Conservation (phyloP, 805 yeast species). For the Barnettozyma pratensis region DNA sequence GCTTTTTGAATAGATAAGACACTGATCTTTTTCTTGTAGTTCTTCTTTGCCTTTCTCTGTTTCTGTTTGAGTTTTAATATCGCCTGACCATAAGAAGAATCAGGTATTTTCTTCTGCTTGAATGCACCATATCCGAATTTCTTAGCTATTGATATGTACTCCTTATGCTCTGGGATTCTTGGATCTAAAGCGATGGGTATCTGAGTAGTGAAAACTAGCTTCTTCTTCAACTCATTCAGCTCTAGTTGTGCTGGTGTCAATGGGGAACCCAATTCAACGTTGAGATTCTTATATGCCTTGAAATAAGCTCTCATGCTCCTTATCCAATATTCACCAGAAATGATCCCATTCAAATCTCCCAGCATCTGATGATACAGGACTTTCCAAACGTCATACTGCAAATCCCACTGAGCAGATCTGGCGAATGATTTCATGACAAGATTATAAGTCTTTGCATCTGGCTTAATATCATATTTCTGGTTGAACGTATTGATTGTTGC, state of each 20-base stretch:
- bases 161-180: neutral
- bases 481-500: slow-evolving; percentile 29
- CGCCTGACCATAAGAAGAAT: neutral
- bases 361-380: slow-evolving; percentile 23
- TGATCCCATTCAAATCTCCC: slow-evolving; percentile 11
- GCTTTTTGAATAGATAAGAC: slow-evolving; percentile 25
- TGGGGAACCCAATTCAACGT: slow-evolving; percentile 16
- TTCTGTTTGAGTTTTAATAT: neutral
- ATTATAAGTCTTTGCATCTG: slow-evolving; percentile 29
- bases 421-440: slow-evolving; percentile 31
- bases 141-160: slow-evolving; percentile 4
- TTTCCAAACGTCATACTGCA: slow-evolving; percentile 22
- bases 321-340: slow-evolving; percentile 24
- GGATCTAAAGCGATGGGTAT: slow-evolving; percentile 6
- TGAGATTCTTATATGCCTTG: slow-evolving; percentile 14
- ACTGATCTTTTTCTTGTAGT: slow-evolving; percentile 21
- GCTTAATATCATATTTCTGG: slow-evolving; percentile 22
- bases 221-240: slow-evolving; percentile 1
- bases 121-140: slow-evolving; percentile 15
- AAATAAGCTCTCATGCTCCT: slow-evolving; percentile 18
- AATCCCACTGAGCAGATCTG: slow-evolving; percentile 27
- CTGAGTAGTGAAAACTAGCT: slow-evolving; percentile 1
- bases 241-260: slow-evolving; percentile 13
- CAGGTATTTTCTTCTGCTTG: neutral
- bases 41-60: slow-evolving; percentile 6